Base-by-base conservation (phyloP, 2,329 filamentous ascomycete genomes). In the Ustulina deusta region DNA sequence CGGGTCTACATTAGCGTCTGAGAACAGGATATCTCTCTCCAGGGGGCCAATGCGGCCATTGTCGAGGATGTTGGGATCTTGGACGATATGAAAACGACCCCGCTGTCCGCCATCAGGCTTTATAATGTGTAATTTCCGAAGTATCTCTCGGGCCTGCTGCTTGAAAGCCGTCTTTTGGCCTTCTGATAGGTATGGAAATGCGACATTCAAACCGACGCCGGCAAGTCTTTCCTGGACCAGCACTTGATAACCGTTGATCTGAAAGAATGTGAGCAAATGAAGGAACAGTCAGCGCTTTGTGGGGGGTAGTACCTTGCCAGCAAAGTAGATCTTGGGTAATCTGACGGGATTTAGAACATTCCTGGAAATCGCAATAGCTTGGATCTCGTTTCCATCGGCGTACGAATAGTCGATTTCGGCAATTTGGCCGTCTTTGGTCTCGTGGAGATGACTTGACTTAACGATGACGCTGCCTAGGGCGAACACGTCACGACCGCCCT, bases 371-470 rank as follows among this genome's bases (percentile, higher is more conserved):
- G 79, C 81, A n/a, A 65, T 54, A 6, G 63, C 63, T n/a, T 72
- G 46, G 1, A 78, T 61, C 63, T 83, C 81, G 66, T 83, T 83
- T 2, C 74, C 75, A 72, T 83, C 81, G 15, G 78, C 78, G 61
- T 77, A 81, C 11, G 80, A 79, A 69, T 77, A 83, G 68, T 81
- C 79, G 61, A 51, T 80, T 34, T 82, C 73, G 29, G 73, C 77
- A 1, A 79, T n/a, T 44, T 44, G 60, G n/a, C 48, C 44, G 20
- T 57, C 25, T 36, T 25, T 34, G 10, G 61, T 77, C 29, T 61
- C 36, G n/a, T 65, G 57, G 7, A 65, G 61, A 56, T 69, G 66
- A 20, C 62, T 59, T 25, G 62, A 62, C 48, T 65, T 65, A 36
- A 61, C 46, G 48, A 62, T 65, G 34, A 65, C 55, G 40, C 58